These are phyloP conservation scores for Spergularia bocconei DNA, from an alignment of 148 eudicot species.

Conservation along the genomic window DNA sequence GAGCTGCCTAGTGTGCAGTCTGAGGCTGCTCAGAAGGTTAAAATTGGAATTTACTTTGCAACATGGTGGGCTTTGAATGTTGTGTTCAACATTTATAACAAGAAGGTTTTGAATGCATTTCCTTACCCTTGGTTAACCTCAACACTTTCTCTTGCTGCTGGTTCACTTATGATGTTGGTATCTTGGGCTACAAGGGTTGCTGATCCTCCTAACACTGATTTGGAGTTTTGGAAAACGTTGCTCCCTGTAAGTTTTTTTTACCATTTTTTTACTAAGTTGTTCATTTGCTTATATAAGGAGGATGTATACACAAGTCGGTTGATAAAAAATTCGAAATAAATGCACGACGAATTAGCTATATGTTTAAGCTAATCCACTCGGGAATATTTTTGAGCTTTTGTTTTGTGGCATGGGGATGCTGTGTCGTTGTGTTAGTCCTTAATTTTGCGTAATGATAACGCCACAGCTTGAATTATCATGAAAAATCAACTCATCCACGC, in stretches of 20 bases:
- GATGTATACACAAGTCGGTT: too few species aligned
- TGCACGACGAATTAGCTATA: too few species aligned
- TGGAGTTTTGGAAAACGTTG: slow-evolving; percentile 54
- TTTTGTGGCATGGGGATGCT: background rate
- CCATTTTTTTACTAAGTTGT: too few species aligned
- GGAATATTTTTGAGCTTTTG: background rate
- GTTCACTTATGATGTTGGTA: slow-evolving; percentile 58
- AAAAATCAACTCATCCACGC: too few species aligned
- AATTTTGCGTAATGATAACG: too few species aligned
- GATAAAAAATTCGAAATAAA: too few species aligned
- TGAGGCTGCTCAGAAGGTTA: slow-evolving; percentile 47
- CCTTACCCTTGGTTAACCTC: slow-evolving; percentile 76
- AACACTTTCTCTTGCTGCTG: slow-evolving; percentile 69
- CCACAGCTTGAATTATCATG: too few species aligned
- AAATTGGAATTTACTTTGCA: slow-evolving; percentile 57
- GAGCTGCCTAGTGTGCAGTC: slow-evolving; percentile 32
- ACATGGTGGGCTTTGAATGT: slow-evolving; percentile 78
- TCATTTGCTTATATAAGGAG: too few species aligned
- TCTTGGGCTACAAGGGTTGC: slow-evolving; percentile 61
- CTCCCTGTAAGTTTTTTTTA: slow-evolving; percentile 44
- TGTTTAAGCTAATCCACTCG: too few species aligned
- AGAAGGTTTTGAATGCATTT: slow-evolving; percentile 73
- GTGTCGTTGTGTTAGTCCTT: too few species aligned
- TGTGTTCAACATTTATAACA: slow-evolving; percentile 64
- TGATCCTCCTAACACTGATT: slow-evolving; percentile 55